phyloP scores from a whole-genome alignment of 805 yeast genomes.

The Tetrapisispora fleetii region DNA sequence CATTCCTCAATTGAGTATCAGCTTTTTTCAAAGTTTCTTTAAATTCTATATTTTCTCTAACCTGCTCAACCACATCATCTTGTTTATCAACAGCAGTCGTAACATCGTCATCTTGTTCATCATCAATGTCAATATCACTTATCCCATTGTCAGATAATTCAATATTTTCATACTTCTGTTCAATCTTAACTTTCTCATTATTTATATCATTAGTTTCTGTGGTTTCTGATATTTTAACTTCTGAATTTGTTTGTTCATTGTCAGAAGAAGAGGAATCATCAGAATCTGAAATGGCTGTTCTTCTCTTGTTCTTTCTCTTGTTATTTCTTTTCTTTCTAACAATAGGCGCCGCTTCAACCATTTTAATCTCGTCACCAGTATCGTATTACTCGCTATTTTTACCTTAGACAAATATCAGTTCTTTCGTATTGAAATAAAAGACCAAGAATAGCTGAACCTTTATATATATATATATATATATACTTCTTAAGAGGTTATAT shows the following conservation, averaged over 20 bases:
- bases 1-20: constrained; percentile 29
- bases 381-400: background rate
- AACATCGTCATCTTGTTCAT: constrained; percentile 1
- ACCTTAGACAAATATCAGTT: no score
- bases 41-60: background rate
- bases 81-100: constrained; percentile 12
- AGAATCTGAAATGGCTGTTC: constrained; percentile 59
- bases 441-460: background rate
- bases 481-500: background rate
- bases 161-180: constrained; percentile 9
- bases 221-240: constrained; percentile 4
- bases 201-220: background rate
- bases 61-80: background rate
- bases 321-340: constrained; percentile 22
- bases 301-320: constrained; percentile 67
- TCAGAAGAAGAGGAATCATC: constrained; percentile 34
- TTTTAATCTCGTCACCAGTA: background rate
- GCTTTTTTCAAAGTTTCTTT: background rate
- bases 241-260: constrained; percentile 14
- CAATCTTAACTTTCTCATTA: background rate
- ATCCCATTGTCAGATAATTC: constrained; percentile 30
- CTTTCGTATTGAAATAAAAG: background rate
- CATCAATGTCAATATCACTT: constrained; percentile 12
- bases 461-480: background rate
- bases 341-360: constrained; percentile 5